These are phyloP conservation scores for Hortiboletus flavorubellus DNA, from an alignment of 768 basidiomycete species.

Conservation along the genomic window DNA sequence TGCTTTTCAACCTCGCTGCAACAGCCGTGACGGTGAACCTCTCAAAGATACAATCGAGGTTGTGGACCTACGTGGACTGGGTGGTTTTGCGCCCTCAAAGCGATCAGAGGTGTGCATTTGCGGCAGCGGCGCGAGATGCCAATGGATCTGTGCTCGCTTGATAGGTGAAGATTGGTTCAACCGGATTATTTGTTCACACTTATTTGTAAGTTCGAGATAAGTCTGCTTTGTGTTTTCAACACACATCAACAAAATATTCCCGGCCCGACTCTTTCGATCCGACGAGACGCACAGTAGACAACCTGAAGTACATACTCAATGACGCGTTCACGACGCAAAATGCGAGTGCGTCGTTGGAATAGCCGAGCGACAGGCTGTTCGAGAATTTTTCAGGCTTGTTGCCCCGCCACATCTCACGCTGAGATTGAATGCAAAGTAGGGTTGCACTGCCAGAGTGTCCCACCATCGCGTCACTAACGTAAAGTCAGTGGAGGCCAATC, in stretches of 20 bases:
- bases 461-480: background rate
- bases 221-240: background rate
- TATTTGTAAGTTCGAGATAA: background rate
- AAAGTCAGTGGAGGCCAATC: background rate
- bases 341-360: no score
- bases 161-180: background rate
- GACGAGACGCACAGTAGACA: no score
- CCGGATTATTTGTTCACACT: background rate
- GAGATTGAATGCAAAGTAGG: background rate
- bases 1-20: conserved; percentile 27
- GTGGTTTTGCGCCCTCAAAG: conserved; percentile 7
- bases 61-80: conserved; percentile 25
- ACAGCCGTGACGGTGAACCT: background rate
- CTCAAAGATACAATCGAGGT: background rate
- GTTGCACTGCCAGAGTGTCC: no score
- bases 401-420: background rate
- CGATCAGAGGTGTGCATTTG: conserved; percentile 10
- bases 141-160: background rate
- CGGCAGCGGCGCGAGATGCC: background rate
- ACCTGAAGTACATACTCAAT: no score
- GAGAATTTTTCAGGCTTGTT: no score
- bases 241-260: background rate
- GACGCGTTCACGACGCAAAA: no score
- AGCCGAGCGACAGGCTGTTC: no score
- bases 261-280: no score